Conservation (phyloP, 139 green algal genomes). For the Chlorella sorokiniana region DNA sequence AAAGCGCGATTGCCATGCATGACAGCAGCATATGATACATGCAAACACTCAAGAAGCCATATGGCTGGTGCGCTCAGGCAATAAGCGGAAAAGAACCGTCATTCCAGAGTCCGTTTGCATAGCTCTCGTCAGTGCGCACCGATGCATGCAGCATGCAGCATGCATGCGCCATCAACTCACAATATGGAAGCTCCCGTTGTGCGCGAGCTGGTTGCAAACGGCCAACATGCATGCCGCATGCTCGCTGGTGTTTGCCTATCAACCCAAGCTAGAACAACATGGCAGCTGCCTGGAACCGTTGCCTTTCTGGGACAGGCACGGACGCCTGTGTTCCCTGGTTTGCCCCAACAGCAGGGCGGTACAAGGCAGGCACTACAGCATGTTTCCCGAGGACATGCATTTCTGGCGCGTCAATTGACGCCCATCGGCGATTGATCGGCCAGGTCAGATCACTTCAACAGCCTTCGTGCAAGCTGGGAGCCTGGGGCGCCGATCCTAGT, state of each 20-base stretch:
- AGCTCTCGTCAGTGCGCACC: neutral
- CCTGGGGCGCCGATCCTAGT: too few relatives aligned
- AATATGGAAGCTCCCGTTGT: neutral
- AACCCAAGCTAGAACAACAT: too few relatives aligned
- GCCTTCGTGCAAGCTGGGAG: too few relatives aligned
- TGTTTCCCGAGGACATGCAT: too few relatives aligned
- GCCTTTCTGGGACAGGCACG: too few relatives aligned
- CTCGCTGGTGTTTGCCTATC: too few relatives aligned
- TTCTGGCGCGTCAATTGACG: too few relatives aligned
- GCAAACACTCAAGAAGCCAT: neutral
- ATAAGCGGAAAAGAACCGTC: conserved; percentile 43
- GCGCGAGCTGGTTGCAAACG: neutral
- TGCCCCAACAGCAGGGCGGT: too few relatives aligned
- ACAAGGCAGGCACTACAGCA: too few relatives aligned
- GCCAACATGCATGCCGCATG: neutral
- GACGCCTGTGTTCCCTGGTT: too few relatives aligned
- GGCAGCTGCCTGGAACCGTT: too few relatives aligned
- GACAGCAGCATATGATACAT: neutral
- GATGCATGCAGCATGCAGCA: neutral
- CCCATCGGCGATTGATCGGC: neutral
- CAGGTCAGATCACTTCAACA: neutral
- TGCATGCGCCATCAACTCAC: neutral
- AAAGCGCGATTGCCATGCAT: neutral
- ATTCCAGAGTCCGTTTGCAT: conserved; percentile 22
- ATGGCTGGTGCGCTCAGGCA: conserved; percentile 7